phyloP scores from a whole-genome alignment of 768 basidiomycete species.

The Boletus sensibilis region DNA sequence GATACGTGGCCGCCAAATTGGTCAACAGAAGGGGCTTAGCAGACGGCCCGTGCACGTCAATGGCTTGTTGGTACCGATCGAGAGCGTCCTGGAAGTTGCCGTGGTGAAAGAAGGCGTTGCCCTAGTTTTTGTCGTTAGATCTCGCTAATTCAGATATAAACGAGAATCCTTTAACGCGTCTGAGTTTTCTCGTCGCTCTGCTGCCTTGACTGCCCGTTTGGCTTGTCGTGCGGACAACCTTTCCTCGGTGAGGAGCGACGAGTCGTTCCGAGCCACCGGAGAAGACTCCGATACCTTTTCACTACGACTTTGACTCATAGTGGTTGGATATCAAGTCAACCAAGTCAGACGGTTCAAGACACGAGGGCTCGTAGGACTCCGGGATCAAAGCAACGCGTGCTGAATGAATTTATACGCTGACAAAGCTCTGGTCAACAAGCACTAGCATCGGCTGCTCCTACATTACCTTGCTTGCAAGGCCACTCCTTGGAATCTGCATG shows the following conservation, averaged over 20 bases:
- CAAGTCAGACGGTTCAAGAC: not conserved
- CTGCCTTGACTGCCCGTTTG: constrained; percentile 18
- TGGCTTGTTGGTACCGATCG: constrained; percentile 41
- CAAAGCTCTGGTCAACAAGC: no score
- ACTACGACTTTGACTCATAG: not conserved
- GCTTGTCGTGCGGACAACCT: constrained; percentile 9
- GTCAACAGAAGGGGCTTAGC: constrained; percentile 37
- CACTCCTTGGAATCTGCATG: no score
- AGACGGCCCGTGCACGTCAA: constrained; percentile 34
- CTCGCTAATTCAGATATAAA: not conserved
- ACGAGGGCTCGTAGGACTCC: no score
- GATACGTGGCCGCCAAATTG: constrained; percentile 43
- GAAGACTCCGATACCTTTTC: not conserved
- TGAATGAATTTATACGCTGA: no score
- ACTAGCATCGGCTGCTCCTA: no score
- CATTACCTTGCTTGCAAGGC: no score
- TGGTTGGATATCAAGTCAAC: not conserved
- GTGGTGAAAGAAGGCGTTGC: constrained; percentile 42
- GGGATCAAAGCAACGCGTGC: no score
- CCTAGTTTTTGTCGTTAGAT: constrained; percentile 28
- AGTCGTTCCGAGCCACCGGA: not conserved
- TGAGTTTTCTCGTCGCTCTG: constrained; percentile 20
- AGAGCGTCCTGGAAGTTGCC: constrained; percentile 40
- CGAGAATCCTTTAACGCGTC: constrained; percentile 27
- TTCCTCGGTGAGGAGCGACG: not conserved